Evolutionary conservation across 2,329 filamentous ascomycete genomes (phyloP).

Genomic region (Beauveria sp.): DNA sequence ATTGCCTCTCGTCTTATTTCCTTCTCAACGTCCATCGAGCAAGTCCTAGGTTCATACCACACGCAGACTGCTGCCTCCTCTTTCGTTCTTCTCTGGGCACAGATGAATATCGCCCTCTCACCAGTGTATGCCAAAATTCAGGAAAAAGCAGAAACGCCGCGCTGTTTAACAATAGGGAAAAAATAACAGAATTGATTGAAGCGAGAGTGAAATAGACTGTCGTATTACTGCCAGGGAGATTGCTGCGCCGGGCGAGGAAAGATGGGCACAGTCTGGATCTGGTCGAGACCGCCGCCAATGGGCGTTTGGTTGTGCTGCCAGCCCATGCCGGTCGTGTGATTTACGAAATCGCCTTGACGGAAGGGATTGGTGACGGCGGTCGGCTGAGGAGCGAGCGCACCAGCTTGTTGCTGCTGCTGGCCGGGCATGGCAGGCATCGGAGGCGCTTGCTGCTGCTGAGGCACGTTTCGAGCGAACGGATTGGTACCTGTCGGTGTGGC

Average conservation of each 20-base stretch:
- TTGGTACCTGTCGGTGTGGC: slow-evolving; percentile 50
- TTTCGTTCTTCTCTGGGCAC: neutral
- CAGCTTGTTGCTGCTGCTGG: slow-evolving; percentile 30
- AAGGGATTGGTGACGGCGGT: slow-evolving; percentile 94
- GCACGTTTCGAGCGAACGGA: slow-evolving; percentile 45
- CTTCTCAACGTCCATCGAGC: neutral
- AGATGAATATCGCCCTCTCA: neutral
- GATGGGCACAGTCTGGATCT: slow-evolving; percentile 69
- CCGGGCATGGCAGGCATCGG: slow-evolving; percentile 1
- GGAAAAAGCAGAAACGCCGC: slow-evolving; percentile 15
- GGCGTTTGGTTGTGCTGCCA: slow-evolving; percentile 77
- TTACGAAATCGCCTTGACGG: slow-evolving; percentile 82
- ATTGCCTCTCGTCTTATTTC: neutral
- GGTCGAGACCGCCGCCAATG: slow-evolving; percentile 75
- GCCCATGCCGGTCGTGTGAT: slow-evolving; percentile 77
- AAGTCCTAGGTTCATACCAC: neutral
- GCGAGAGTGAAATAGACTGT: neutral
- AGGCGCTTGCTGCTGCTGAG: slow-evolving; percentile 15
- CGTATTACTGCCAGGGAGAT: slow-evolving; percentile 51
- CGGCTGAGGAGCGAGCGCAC: slow-evolving; percentile 60
- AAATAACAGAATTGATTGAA: neutral
- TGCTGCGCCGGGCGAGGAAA: slow-evolving; percentile 73
- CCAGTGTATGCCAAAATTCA: slow-evolving; percentile 12
- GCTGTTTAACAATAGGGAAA: slow-evolving; percentile 5
- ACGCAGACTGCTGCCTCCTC: neutral